Conservation (phyloP, 2,329 filamentous ascomycete species). For the Pseudocercospora crystallina region DNA sequence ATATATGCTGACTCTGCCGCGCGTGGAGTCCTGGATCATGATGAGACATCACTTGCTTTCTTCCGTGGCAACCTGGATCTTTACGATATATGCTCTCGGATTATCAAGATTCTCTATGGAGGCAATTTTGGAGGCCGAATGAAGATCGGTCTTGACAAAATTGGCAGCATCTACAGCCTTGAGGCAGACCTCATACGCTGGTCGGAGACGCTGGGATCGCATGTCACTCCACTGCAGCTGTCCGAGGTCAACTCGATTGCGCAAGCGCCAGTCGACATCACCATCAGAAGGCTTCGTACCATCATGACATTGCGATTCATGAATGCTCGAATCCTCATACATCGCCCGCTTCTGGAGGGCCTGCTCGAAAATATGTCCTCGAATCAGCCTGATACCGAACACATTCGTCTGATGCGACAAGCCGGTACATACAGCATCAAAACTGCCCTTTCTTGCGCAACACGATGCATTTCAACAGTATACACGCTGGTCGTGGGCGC, state of each 20-base stretch:
- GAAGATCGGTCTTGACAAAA: slow-evolving; percentile 5
- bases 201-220: not conserved
- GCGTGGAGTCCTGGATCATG: not conserved
- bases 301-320: slow-evolving; percentile 11
- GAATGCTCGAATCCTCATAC: slow-evolving; percentile 11
- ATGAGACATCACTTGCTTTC: slow-evolving; percentile 3
- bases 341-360: slow-evolving; percentile 12
- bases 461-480: not conserved
- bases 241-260: not conserved
- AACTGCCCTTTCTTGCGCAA: slow-evolving; percentile 1
- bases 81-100: slow-evolving; percentile 1
- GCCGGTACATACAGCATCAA: slow-evolving; percentile 5
- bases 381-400: not conserved
- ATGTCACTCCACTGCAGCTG: not conserved
- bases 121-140: slow-evolving; percentile 6
- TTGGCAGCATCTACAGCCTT: slow-evolving; percentile 5
- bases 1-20: slow-evolving; percentile 3
- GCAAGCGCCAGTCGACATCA: not conserved
- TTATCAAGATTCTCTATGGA: slow-evolving; percentile 7
- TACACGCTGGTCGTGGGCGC: slow-evolving; percentile 2
- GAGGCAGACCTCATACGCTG: slow-evolving; percentile 8
- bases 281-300: slow-evolving; percentile 2
- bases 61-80: slow-evolving; percentile 8
- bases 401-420: slow-evolving; percentile 5
- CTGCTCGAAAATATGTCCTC: slow-evolving; percentile 2